Evolutionary conservation across 192 early-diverging fungal species (phyloP).

Genomic region (Coemansia sp.): DNA sequence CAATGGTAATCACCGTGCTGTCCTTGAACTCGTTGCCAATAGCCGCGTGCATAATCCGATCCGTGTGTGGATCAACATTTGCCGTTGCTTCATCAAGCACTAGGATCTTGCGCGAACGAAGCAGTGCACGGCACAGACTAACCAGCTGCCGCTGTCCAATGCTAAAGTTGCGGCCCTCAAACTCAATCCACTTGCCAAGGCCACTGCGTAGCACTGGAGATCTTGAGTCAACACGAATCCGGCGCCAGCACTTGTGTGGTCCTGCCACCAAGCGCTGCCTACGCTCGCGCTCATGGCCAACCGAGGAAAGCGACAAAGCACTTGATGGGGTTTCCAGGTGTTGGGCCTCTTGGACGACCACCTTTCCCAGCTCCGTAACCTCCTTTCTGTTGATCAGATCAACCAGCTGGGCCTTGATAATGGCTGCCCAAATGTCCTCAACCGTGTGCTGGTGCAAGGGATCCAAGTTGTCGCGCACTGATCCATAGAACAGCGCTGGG

Average conservation of each 20-base stretch:
- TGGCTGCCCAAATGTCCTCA: conserved; percentile 62
- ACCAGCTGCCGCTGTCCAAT: conserved; percentile 69
- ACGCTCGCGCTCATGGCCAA: conserved; percentile 9
- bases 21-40: conserved; percentile 55
- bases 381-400: conserved; percentile 11
- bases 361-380: background rate
- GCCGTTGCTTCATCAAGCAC: conserved; percentile 76
- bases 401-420: conserved; percentile 44
- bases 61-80: conserved; percentile 55
- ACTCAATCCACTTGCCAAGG: conserved; percentile 19
- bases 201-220: conserved; percentile 11
- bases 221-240: conserved; percentile 5
- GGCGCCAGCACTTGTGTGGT: conserved; percentile 12
- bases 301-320: conserved; percentile 2
- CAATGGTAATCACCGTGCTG: conserved; percentile 64
- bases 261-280: background rate
- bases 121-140: conserved; percentile 57
- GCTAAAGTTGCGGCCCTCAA: conserved; percentile 57
- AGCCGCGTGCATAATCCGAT: conserved; percentile 60
- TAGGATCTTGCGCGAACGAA: conserved; percentile 64
- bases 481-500: conserved; percentile 66
- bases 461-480: conserved; percentile 69
- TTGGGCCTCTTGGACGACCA: background rate
- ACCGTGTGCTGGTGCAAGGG: conserved; percentile 60
- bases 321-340: conserved; percentile 39